Evolutionary conservation across 2,329 filamentous ascomycete genomes (phyloP).

Genomic region (Fusarium siculi): DNA sequence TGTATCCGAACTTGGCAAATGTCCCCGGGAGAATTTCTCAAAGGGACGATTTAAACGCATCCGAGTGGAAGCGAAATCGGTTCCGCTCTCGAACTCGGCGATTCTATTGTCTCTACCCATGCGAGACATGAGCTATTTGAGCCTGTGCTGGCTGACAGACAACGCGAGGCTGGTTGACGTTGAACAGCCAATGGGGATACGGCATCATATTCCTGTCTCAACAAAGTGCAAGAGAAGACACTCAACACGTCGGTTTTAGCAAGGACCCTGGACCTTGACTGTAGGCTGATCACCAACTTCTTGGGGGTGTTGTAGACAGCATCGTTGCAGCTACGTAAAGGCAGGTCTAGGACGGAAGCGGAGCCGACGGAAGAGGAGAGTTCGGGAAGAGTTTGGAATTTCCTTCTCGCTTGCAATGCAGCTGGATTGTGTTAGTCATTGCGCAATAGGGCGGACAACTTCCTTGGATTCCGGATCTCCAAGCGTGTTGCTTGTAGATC

Average conservation of each 20-base stretch:
- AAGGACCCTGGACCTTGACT: slow-evolving; percentile 37
- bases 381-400: neutral
- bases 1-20: slow-evolving; percentile 13
- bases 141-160: slow-evolving; percentile 5
- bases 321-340: slow-evolving; percentile 17
- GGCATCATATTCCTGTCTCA: slow-evolving; percentile 14
- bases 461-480: slow-evolving; percentile 3
- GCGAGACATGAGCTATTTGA: slow-evolving; percentile 6
- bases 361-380: slow-evolving; percentile 5
- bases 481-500: slow-evolving; percentile 1
- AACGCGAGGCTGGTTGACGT: slow-evolving; percentile 6
- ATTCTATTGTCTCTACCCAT: neutral
- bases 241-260: slow-evolving; percentile 24
- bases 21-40: neutral
- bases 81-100: neutral
- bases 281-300: slow-evolving; percentile 35
- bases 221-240: slow-evolving; percentile 22
- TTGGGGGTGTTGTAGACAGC: slow-evolving; percentile 31
- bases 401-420: slow-evolving; percentile 1
- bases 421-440: slow-evolving; percentile 1
- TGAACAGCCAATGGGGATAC: slow-evolving; percentile 1
- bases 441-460: neutral
- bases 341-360: neutral
- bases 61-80: neutral
- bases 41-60: neutral